Percentiles rank a stretch among this genome's conserved stretches.
Evolutionary conservation across 2,329 filamentous ascomycete species (phyloP).

Genomic region (Colletotrichum navitas): DNA sequence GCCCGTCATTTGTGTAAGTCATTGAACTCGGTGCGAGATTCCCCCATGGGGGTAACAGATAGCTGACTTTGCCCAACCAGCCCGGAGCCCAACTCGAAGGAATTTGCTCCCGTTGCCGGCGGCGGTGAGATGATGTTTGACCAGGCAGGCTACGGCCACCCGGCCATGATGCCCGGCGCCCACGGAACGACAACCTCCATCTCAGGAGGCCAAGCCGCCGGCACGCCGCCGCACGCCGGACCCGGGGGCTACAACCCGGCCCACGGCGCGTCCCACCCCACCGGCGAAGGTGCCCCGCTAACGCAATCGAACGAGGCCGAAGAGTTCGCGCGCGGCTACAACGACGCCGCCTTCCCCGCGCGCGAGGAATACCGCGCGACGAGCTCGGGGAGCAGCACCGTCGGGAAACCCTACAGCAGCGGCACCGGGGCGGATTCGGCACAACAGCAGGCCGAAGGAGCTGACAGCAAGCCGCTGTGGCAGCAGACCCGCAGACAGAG

Average conservation of each 20-base stretch:
- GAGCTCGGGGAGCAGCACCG: constrained; percentile 36
- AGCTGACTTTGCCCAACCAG: constrained; percentile 46
- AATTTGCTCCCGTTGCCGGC: constrained; percentile 46
- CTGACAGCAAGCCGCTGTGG: constrained; percentile 61
- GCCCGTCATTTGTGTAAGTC: constrained; percentile 58
- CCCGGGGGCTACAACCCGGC: constrained; percentile 39
- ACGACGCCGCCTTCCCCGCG: constrained; percentile 54
- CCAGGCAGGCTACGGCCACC: constrained; percentile 37
- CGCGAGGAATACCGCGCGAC: constrained; percentile 54
- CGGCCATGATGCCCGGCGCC: constrained; percentile 40
- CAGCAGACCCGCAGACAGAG: constrained; percentile 65
- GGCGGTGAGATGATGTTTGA: constrained; percentile 38
- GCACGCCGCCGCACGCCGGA: background rate
- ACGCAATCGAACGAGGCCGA: constrained; percentile 56
- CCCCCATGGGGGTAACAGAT: constrained; percentile 1
- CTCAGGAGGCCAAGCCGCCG: constrained; percentile 27
- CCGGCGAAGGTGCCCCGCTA: constrained; percentile 56
- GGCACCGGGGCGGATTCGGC: constrained; percentile 26
- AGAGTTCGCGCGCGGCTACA: constrained; percentile 60
- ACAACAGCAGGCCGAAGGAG: constrained; percentile 20
- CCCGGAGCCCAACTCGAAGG: constrained; percentile 48
- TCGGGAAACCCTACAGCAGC: constrained; percentile 18
- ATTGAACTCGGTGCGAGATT: constrained; percentile 36
- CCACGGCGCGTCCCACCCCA: constrained; percentile 46
- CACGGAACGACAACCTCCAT: constrained; percentile 42